phyloP scores from a whole-genome alignment of 2,329 filamentous ascomycete genomes.

The Fusarium compactum region DNA sequence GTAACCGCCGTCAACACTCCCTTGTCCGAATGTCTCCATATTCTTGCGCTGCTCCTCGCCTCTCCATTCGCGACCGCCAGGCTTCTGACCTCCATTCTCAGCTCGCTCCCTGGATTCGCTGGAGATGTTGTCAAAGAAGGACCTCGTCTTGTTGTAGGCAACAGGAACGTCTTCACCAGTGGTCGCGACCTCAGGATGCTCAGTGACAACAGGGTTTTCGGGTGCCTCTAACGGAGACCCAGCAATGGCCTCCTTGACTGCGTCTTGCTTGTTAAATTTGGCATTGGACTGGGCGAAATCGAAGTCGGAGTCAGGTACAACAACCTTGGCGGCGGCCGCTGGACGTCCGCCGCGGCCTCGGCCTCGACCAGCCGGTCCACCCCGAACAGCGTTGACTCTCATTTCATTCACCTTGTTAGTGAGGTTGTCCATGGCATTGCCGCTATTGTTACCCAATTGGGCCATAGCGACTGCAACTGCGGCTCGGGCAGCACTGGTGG shows the following conservation, averaged over 20 bases:
- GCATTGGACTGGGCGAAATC: constrained; percentile 78
- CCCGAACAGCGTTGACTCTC: constrained; percentile 67
- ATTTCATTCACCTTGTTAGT: constrained; percentile 82
- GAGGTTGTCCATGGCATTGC: constrained; percentile 74
- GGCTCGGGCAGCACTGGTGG: constrained; percentile 79
- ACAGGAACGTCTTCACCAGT: constrained; percentile 59
- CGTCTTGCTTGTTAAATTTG: constrained; percentile 62
- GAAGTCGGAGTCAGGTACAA: constrained; percentile 90
- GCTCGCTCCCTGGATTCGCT: constrained; percentile 92
- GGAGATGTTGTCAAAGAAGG: constrained; percentile 99
- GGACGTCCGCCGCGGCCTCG: constrained; percentile 63
- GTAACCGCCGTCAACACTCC: constrained; percentile 87
- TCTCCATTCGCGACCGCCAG: constrained; percentile 88
- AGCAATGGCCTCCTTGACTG: constrained; percentile 89
- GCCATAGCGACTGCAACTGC: constrained; percentile 86
- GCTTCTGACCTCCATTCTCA: constrained; percentile 74
- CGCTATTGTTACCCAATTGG: constrained; percentile 65
- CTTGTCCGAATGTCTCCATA: constrained; percentile 97
- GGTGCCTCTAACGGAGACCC: constrained; percentile 74
- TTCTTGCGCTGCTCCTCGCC: constrained; percentile 95
- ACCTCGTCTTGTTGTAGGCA: constrained; percentile 86
- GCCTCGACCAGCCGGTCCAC: constrained; percentile 63
- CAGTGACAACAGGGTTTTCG: constrained; percentile 52
- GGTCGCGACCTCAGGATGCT: constrained; percentile 54
- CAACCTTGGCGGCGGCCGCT: constrained; percentile 73